Evolutionary conservation across 1,284 basidiomycete genomes (phyloP).

Genomic region (Sporisorium scitamineum): DNA sequence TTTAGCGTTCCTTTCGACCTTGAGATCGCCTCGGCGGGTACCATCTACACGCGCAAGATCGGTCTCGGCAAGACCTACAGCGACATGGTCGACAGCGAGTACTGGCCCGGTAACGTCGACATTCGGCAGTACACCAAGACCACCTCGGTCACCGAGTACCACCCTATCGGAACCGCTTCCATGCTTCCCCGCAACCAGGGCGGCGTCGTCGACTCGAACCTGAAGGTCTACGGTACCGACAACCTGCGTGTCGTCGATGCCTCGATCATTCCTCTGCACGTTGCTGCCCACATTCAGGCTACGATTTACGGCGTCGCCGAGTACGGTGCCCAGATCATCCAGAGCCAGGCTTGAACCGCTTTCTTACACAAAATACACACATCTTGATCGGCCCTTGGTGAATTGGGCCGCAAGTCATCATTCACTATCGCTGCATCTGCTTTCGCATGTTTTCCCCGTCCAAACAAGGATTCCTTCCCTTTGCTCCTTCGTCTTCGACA

Average conservation of each 20-base stretch:
- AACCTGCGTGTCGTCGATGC: conserved; percentile 74
- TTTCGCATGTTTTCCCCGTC: too few species aligned
- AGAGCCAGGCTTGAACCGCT: conserved; percentile 28
- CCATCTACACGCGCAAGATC: conserved; percentile 59
- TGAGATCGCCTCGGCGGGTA: conserved; percentile 57
- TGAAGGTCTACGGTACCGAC: conserved; percentile 76
- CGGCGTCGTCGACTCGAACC: conserved; percentile 77
- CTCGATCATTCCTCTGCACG: conserved; percentile 63
- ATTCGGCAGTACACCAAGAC: conserved; percentile 67
- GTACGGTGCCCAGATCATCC: conserved; percentile 69
- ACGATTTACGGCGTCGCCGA: conserved; percentile 66
- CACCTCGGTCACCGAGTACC: conserved; percentile 65
- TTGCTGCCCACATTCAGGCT: conserved; percentile 74
- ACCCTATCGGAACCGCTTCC: conserved; percentile 75
- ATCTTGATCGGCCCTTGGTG: conserved; percentile 4
- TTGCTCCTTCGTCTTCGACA: conserved; percentile 6
- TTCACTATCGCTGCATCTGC: neutral
- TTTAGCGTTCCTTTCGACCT: conserved; percentile 61
- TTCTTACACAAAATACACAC: neutral
- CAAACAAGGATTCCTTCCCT: neutral
- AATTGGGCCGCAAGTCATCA: conserved; percentile 2
- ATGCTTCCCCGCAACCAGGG: conserved; percentile 77
- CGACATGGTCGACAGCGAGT: conserved; percentile 51
- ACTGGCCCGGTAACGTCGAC: conserved; percentile 56
- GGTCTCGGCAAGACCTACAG: conserved; percentile 47